Percentiles rank a stretch among this genome's conserved stretches.
Evolutionary conservation across 2,329 filamentous ascomycete species (phyloP).

Genomic region (Byssoonygena ceratinophila): DNA sequence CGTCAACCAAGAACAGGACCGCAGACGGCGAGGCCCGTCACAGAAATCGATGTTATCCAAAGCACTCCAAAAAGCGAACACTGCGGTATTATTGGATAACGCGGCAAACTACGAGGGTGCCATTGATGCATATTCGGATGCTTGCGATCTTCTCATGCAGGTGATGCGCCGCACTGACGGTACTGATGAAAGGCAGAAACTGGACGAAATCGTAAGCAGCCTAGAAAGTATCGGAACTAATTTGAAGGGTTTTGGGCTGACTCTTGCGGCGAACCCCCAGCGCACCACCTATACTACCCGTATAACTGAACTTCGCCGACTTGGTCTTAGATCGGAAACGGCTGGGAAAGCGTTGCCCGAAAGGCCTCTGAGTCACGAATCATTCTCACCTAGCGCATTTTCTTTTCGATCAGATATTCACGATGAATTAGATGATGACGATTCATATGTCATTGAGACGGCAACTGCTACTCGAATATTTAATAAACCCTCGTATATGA

Average conservation of each 20-base stretch:
- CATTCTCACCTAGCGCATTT: constrained; percentile 37
- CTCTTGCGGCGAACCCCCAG: constrained; percentile 35
- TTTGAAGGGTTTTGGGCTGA: background rate
- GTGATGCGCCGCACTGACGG: constrained; percentile 78
- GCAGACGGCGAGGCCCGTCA: constrained; percentile 43
- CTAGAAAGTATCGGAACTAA: background rate
- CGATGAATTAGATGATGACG: constrained; percentile 22
- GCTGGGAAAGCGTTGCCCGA: constrained; percentile 68
- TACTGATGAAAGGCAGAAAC: constrained; percentile 69
- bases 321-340: constrained; percentile 44
- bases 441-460: constrained; percentile 41
- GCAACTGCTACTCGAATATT: constrained; percentile 45
- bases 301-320: constrained; percentile 72
- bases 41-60: constrained; percentile 97
- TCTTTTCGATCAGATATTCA: constrained; percentile 20
- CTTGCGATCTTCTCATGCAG: constrained; percentile 75
- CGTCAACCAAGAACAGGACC: constrained; percentile 4
- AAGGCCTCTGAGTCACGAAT: constrained; percentile 53
- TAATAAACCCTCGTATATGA: constrained; percentile 27
- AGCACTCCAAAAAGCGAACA: constrained; percentile 89
- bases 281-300: constrained; percentile 81
- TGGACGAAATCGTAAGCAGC: constrained; percentile 77
- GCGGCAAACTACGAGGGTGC: constrained; percentile 89
- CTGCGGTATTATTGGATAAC: constrained; percentile 90
- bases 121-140: constrained; percentile 80